Percentiles rank a stretch among this genome's conserved stretches.
Conservation (phyloP, 2,329 filamentous ascomycete species). For the Aureobasidium namibiae region DNA sequence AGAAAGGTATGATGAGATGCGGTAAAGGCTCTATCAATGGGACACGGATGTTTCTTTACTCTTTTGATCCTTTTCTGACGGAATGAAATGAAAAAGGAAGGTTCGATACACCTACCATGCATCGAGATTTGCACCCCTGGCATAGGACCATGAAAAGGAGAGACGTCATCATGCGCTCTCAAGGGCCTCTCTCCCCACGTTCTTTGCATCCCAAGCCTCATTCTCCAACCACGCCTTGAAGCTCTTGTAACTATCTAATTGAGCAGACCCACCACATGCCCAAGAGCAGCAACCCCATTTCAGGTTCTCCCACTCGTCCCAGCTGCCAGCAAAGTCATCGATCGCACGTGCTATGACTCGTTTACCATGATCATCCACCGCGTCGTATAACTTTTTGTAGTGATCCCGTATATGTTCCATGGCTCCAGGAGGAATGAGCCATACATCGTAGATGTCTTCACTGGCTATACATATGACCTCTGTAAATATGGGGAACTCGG, state of each 20-base stretch:
- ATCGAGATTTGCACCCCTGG: too few species aligned
- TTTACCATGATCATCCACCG: not conserved
- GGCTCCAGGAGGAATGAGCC: not conserved
- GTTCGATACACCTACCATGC: too few species aligned
- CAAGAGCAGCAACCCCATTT: not conserved
- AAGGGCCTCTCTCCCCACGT: not conserved
- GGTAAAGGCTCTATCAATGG: too few species aligned
- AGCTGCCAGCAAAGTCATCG: not conserved
- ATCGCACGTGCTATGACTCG: not conserved
- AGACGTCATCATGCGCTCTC: not conserved
- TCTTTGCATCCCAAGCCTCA: not conserved
- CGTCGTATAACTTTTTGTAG: not conserved
- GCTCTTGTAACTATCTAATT: not conserved
- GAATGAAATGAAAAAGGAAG: too few species aligned
- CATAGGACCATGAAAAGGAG: too few species aligned
- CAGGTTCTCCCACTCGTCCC: not conserved
- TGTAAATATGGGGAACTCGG: not conserved
- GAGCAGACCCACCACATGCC: not conserved
- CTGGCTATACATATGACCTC: not conserved
- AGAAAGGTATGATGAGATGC: too few species aligned
- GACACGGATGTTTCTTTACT: too few species aligned
- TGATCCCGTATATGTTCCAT: not conserved
- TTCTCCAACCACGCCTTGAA: conserved; percentile 1
- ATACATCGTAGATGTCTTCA: not conserved
- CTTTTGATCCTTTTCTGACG: too few species aligned